Evolutionary conservation across 2,329 filamentous ascomycete genomes (phyloP).

Genomic region (Paecilomyces sp.): DNA sequence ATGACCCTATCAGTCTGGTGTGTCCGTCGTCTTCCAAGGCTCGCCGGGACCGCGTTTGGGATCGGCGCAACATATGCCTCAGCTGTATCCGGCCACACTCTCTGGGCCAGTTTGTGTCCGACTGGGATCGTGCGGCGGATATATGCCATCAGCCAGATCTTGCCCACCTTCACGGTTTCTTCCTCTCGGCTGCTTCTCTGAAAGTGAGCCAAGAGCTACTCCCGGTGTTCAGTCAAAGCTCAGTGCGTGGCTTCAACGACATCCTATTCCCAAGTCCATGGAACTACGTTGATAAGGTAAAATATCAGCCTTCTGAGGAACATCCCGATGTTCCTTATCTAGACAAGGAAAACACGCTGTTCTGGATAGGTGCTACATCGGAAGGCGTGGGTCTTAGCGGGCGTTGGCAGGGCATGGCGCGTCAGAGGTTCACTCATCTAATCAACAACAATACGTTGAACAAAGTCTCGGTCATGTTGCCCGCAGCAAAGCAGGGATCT

Average conservation of each 20-base stretch:
- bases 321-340: constrained; percentile 49
- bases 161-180: constrained; percentile 62
- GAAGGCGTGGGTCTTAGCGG: constrained; percentile 47
- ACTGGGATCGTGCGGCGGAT: constrained; percentile 60
- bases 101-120: constrained; percentile 56
- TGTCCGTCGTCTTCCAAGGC: constrained; percentile 59
- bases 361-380: constrained; percentile 67
- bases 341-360: constrained; percentile 58
- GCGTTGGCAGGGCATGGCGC: constrained; percentile 61
- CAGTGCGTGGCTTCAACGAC: constrained; percentile 65
- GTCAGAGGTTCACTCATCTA: constrained; percentile 65
- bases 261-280: constrained; percentile 64
- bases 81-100: constrained; percentile 59
- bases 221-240: constrained; percentile 70
- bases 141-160: constrained; percentile 74
- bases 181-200: constrained; percentile 57
- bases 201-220: constrained; percentile 58
- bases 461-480: constrained; percentile 51
- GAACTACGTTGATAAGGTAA: constrained; percentile 55
- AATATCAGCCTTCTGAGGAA: constrained; percentile 44
- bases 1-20: constrained; percentile 40
- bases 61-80: constrained; percentile 57
- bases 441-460: constrained; percentile 51
- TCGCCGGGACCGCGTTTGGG: constrained; percentile 54
- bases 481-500: constrained; percentile 30